Evolutionary conservation across 176 grass and related monocot genomes (phyloP), one percentile per base, ranked within the genome.

Genomic region (Zizania latifolia): DNA sequence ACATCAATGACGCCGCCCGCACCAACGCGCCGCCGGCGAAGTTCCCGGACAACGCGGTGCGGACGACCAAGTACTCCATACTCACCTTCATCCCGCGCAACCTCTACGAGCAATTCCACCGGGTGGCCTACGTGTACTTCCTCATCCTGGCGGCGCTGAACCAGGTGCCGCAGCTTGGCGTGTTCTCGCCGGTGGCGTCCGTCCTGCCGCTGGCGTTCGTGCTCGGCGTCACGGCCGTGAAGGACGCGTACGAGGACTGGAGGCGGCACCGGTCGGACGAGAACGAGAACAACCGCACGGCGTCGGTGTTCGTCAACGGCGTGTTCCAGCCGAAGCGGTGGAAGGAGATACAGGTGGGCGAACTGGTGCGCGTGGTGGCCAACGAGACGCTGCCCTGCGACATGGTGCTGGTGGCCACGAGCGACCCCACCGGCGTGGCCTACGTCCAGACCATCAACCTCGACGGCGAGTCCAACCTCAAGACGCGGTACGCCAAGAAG

Each of bases 211-310:
- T 99, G n/a, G 82, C 82, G 8, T 88, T 99, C 75, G 95, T 99
- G 35, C 79, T 99, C 63, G 81, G 73, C 54, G 91, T 99, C 2
- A 92, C 91, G 12, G 95, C 95, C 0, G 69, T 92, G 1, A 99
- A 99, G 89, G 91, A 99, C 78, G 95, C 74, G 12, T 99, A 99
- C 83, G 95, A 99, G 84, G 95, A 99, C 87, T 99, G 89, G 88
- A 10, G 95, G 65, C 91, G 95, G 0, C 91, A 94, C 86, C 78
- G 81, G 12, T 90, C 95, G 2, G 95, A 99, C 80, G 83, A 83
- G 51, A 74, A 29, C 26, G 95, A 99, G 95, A 99, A 99, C 75
- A 76, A 24, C 68, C 95, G 95, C 26, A 31, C 51, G 0, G 84
- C 66, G 19, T 17, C 56, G 0, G 95, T 90, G 19, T 72, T 92